Conservation (phyloP, 139 green algal genomes). For the Micromonas pusilla region DNA sequence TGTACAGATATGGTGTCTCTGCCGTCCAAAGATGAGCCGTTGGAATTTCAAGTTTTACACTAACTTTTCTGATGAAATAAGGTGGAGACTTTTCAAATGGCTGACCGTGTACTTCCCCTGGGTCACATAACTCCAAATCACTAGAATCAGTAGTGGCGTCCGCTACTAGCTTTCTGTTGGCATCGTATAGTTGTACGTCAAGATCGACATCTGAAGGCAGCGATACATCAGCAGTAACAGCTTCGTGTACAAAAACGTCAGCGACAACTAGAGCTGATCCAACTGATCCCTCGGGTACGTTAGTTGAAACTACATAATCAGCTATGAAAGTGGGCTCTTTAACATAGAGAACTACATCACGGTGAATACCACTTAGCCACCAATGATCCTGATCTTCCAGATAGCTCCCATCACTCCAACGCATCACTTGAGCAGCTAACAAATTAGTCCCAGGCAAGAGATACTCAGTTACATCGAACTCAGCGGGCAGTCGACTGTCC, state of each 20-base stretch:
- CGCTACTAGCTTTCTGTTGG: background rate
- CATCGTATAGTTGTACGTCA: background rate
- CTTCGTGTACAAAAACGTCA: slow-evolving; percentile 16
- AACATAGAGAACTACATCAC: slow-evolving; percentile 61
- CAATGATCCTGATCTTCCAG: slow-evolving; percentile 97
- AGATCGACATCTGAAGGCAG: background rate
- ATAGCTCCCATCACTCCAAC: slow-evolving; percentile 92
- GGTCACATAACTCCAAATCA: background rate
- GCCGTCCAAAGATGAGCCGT: slow-evolving; percentile 61
- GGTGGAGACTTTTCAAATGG: background rate
- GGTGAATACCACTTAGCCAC: slow-evolving; percentile 84
- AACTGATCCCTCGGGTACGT: background rate
- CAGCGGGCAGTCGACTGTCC: slow-evolving; percentile 75
- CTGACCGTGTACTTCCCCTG: background rate
- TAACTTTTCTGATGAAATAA: background rate
- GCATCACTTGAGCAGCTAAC: slow-evolving; percentile 72
- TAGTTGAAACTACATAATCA: slow-evolving; percentile 4
- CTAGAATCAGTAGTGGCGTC: background rate
- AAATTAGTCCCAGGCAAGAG: slow-evolving; percentile 49
- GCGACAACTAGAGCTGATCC: background rate
- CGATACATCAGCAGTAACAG: background rate
- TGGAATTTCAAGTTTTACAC: background rate
- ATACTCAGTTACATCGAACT: slow-evolving; percentile 79
- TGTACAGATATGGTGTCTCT: slow-evolving; percentile 74
- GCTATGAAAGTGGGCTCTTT: slow-evolving; percentile 1